These are phyloP conservation scores for Podospora appendiculata DNA, from an alignment of 495 filamentous ascomycete genomes.

Conservation along the genomic window DNA sequence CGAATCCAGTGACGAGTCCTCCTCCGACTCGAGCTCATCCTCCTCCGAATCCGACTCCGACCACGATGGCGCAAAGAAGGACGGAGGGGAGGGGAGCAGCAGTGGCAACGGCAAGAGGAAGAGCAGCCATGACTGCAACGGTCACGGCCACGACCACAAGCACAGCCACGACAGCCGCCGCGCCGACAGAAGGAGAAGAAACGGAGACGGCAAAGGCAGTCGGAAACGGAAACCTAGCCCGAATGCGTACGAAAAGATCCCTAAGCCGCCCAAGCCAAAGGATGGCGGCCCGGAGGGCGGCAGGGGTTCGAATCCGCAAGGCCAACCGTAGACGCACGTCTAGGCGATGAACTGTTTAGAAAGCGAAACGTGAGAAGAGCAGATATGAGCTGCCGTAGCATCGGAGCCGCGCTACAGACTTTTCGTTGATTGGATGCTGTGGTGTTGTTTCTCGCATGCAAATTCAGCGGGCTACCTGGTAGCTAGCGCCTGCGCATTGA, in stretches of 20 bases:
- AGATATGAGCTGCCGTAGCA: no score
- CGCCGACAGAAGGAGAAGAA: slow-evolving; percentile 27
- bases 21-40: slow-evolving; percentile 42
- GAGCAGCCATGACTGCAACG: slow-evolving; percentile 31
- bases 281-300: slow-evolving; percentile 3
- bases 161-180: slow-evolving; percentile 21
- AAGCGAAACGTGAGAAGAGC: no score
- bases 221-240: slow-evolving; percentile 61
- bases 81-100: slow-evolving; percentile 13
- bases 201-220: not conserved
- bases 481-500: no score
- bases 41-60: slow-evolving; percentile 37
- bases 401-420: no score
- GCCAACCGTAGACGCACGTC: no score
- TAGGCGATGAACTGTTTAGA: no score
- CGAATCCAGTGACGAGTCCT: slow-evolving; percentile 76
- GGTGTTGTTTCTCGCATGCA: no score
- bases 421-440: no score
- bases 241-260: slow-evolving; percentile 94
- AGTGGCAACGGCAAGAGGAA: slow-evolving; percentile 9
- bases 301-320: not conserved
- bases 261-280: slow-evolving; percentile 43
- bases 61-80: slow-evolving; percentile 17
- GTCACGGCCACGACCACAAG: slow-evolving; percentile 24
- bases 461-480: no score